phyloP scores from a whole-genome alignment of 257 asterid genomes.

The Penstemon barbatus region DNA sequence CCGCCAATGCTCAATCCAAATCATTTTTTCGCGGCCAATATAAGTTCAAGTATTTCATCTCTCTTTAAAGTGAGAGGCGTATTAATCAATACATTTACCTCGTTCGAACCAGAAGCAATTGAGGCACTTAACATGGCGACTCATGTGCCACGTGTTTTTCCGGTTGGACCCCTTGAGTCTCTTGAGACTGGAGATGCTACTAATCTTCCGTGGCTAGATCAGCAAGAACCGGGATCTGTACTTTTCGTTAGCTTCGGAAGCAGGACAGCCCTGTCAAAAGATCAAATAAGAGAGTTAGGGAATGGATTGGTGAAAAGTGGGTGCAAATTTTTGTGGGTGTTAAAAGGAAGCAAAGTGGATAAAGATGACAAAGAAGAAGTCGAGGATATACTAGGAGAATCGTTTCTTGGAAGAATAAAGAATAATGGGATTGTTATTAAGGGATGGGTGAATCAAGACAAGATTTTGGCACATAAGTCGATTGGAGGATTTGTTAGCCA shows the following conservation, averaged over 20 bases:
- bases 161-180: constrained; percentile 44
- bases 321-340: constrained; percentile 45
- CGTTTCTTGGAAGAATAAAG: constrained; percentile 37
- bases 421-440: constrained; percentile 34
- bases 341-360: constrained; percentile 50
- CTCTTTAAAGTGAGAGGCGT: constrained; percentile 32
- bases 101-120: constrained; percentile 41
- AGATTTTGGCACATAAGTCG: constrained; percentile 39
- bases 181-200: constrained; percentile 1
- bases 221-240: constrained; percentile 41
- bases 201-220: constrained; percentile 49
- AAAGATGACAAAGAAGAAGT: constrained; percentile 38
- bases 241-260: constrained; percentile 51
- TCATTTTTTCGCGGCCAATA: constrained; percentile 28
- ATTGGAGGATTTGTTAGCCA: constrained; percentile 43
- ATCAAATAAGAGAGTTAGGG: constrained; percentile 42
- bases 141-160: constrained; percentile 31
- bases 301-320: constrained; percentile 38
- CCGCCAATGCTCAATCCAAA: constrained; percentile 40
- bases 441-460: constrained; percentile 52
- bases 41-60: constrained; percentile 30
- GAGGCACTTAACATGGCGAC: constrained; percentile 21
- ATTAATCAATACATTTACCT: constrained; percentile 44
- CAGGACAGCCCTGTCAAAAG: constrained; percentile 43
- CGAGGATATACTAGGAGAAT: constrained; percentile 32